phyloP scores from a whole-genome alignment of 805 yeast genomes.

The Tetrapisispora phaffii region DNA sequence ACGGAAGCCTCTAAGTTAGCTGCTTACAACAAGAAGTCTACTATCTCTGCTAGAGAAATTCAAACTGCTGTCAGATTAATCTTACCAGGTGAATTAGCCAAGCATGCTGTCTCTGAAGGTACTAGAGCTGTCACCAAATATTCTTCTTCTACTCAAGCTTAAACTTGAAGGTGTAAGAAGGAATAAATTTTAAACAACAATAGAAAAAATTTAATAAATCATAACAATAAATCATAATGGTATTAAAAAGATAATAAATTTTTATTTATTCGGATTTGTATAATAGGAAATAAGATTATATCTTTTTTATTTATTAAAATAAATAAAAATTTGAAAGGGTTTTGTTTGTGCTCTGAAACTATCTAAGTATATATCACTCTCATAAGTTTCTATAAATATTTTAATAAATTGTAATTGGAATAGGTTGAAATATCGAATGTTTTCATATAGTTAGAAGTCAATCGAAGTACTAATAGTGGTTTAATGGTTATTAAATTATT shows the following conservation, averaged over 20 bases:
- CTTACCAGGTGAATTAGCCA: constrained; percentile 97
- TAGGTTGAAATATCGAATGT: constrained; percentile 2
- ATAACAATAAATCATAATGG: constrained; percentile 1
- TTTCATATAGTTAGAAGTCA: too few species aligned
- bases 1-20: constrained; percentile 96
- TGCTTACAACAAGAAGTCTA: constrained; percentile 96
- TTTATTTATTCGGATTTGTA: constrained; percentile 4
- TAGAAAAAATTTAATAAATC: constrained; percentile 3
- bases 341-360: neutral
- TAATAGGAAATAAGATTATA: constrained; percentile 2
- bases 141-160: constrained; percentile 53
- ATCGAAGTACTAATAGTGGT: too few species aligned
- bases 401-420: constrained; percentile 5
- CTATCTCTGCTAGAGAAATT: constrained; percentile 96
- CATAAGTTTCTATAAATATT: neutral
- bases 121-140: constrained; percentile 96
- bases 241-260: constrained; percentile 1
- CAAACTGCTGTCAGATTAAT: constrained; percentile 97
- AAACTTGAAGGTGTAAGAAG: constrained; percentile 6
- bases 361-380: neutral
- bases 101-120: constrained; percentile 98
- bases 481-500: too few species aligned
- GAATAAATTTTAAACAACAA: constrained; percentile 2
- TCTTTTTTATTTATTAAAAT: constrained; percentile 2
- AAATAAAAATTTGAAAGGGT: neutral